phyloP scores from a whole-genome alignment of 2,329 filamentous ascomycete genomes.

The Paracorniculantispora psalliotae region DNA sequence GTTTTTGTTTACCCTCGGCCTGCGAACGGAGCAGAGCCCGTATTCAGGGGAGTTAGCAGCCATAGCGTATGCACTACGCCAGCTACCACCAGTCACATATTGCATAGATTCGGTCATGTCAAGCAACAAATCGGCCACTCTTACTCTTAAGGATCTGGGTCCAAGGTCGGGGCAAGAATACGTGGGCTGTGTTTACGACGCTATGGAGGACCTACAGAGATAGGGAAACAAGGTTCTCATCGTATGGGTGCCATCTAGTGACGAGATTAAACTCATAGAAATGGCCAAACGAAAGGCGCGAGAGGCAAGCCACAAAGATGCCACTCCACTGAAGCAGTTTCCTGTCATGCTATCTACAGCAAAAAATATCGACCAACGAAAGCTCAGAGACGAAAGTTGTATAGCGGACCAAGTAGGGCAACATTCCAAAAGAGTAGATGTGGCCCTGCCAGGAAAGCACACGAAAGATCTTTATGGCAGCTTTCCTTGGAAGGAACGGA shows the following conservation, averaged over 20 bases:
- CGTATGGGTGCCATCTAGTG: constrained; percentile 13
- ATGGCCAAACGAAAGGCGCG: constrained; percentile 14
- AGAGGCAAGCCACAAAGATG: constrained; percentile 11
- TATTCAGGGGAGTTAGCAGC: background rate
- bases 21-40: background rate
- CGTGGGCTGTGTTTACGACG: constrained; percentile 17
- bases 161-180: constrained; percentile 20
- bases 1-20: background rate
- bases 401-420: constrained; percentile 11
- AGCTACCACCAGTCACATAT: constrained; percentile 13
- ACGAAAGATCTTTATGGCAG: constrained; percentile 19
- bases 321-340: constrained; percentile 11
- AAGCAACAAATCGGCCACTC: constrained; percentile 16
- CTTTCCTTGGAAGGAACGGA: background rate
- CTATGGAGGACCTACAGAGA: constrained; percentile 3
- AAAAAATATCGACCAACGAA: constrained; percentile 10
- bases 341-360: constrained; percentile 16
- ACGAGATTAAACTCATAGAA: constrained; percentile 32
- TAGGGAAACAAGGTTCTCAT: background rate
- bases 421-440: constrained; percentile 16
- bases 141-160: constrained; percentile 14
- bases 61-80: background rate
- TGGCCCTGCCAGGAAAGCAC: constrained; percentile 16
- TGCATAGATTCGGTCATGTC: constrained; percentile 11
- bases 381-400: background rate